Percentiles rank a stretch among this genome's conserved stretches.
These are phyloP conservation scores for Epichloe uncinata DNA, from an alignment of 2,329 filamentous ascomycete species.

Conservation along the genomic window DNA sequence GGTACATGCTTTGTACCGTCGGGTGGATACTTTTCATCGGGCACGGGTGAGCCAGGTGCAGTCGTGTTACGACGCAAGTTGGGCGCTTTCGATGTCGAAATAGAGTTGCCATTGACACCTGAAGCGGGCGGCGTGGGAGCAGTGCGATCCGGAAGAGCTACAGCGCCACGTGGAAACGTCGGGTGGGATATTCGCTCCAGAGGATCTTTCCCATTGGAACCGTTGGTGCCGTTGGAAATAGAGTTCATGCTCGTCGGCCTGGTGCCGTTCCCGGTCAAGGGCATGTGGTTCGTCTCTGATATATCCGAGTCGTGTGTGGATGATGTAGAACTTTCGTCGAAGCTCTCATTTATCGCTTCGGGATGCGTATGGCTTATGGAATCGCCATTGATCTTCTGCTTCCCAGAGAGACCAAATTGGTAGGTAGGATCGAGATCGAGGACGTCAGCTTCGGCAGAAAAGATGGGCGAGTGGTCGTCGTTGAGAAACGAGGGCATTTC, in stretches of 20 bases:
- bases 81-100: background rate
- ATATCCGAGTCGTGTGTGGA: conserved; percentile 39
- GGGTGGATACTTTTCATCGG: background rate
- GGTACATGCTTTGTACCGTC: background rate
- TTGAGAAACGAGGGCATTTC: conserved; percentile 43
- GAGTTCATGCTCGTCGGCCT: conserved; percentile 44
- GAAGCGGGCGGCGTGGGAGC: conserved; percentile 10
- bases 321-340: conserved; percentile 40
- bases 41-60: background rate
- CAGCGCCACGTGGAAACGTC: conserved; percentile 15
- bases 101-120: conserved; percentile 10
- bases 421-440: conserved; percentile 30
- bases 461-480: conserved; percentile 30
- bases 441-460: conserved; percentile 28
- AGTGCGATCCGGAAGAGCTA: conserved; percentile 18
- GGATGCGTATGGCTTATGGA: conserved; percentile 27
- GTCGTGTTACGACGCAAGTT: background rate
- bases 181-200: conserved; percentile 15
- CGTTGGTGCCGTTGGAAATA: conserved; percentile 41
- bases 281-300: conserved; percentile 30
- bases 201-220: conserved; percentile 17
- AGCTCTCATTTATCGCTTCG: conserved; percentile 36
- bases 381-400: conserved; percentile 23
- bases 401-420: conserved; percentile 22
- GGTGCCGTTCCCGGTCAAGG: conserved; percentile 29